Base-by-base conservation (phyloP, 2,329 filamentous ascomycete genomes). In the Samsoniella hepiali region DNA sequence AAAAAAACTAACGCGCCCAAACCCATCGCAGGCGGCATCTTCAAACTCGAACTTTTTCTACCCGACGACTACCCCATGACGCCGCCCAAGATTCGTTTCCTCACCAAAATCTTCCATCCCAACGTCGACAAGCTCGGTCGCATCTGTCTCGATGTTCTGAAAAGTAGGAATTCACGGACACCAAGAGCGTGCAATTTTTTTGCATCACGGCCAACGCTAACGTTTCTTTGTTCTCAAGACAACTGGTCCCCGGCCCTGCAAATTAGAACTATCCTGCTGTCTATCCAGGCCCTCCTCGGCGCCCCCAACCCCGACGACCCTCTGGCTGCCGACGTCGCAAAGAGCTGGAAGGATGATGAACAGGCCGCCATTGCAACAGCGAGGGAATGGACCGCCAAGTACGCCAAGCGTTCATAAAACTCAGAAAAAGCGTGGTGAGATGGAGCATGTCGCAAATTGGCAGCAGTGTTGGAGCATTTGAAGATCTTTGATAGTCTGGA, bases 1-100 rank as follows among this genome's bases (percentile, higher is more conserved):
- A n/a, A 13, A 31, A 31, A 17, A 7, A 11, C 29, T 57, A n/a
- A 62, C 38, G 22, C 47, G 8, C 34, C 63, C 3, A 3, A 6
- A n/a, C 31, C 22, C 4, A 29, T 3, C 32, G 32, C 64, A 87
- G 84, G 84, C 62, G 95, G 96, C 56, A 85, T 97, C 67, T 99
- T 99, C 83, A 94, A 96, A 78, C 89, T 98, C 66, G 95, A 99
- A 78, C 87, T 99, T 27, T 99, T 99, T 77, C 85, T 99, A 31
- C 96, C 96, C 51, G 95, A 99, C 73, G 95, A 99, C 80, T 99
- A 99, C 76, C 95, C 95, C 49, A 99, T 99, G 95, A 97, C 93
- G 40, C 94, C 95, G 61, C 95, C 95, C 53, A 97, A 97, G 83
- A 97, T 99, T 73, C 91, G 95, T 62, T 99, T 99, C 79, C 83